Percentiles rank a stretch among this genome's conserved stretches.
phyloP scores from a whole-genome alignment of 176 grass and related monocot genomes.

The Zea mays region DNA sequence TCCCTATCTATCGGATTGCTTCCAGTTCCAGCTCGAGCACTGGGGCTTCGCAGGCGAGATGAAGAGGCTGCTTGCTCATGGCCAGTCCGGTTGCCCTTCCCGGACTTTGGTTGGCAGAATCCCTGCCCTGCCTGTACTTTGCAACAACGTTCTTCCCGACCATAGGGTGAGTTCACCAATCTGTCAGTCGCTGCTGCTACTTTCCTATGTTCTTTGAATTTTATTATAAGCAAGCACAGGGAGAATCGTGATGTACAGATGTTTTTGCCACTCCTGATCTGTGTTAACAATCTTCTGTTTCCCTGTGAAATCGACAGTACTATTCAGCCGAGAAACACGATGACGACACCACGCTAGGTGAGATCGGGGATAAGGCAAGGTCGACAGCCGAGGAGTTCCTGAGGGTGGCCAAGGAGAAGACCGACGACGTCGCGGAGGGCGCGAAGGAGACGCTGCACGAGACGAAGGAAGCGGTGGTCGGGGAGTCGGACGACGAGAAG shows the following conservation, averaged over 20 bases:
- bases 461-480: slow-evolving; percentile 59
- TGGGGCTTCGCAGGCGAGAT: background rate
- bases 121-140: background rate
- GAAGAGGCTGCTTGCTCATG: slow-evolving; percentile 50
- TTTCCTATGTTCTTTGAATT: background rate
- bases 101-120: background rate
- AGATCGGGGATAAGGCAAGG: slow-evolving; percentile 62
- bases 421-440: slow-evolving; percentile 46
- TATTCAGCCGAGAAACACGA: slow-evolving; percentile 54
- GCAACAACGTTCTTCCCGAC: background rate
- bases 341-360: slow-evolving; percentile 45
- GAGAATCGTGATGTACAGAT: background rate
- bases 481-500: slow-evolving; percentile 55
- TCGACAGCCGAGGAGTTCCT: slow-evolving; percentile 84
- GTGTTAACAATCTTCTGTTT: background rate
- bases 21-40: background rate
- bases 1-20: slow-evolving; percentile 26
- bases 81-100: background rate
- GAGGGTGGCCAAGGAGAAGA: slow-evolving; percentile 81
- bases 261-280: background rate
- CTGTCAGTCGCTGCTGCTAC: background rate
- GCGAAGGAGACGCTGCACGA: slow-evolving; percentile 60
- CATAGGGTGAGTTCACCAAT: slow-evolving; percentile 33
- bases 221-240: background rate
- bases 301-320: slow-evolving; percentile 3